Conservation (phyloP, 768 basidiomycete species). For the Cystobasidium ongulense region DNA sequence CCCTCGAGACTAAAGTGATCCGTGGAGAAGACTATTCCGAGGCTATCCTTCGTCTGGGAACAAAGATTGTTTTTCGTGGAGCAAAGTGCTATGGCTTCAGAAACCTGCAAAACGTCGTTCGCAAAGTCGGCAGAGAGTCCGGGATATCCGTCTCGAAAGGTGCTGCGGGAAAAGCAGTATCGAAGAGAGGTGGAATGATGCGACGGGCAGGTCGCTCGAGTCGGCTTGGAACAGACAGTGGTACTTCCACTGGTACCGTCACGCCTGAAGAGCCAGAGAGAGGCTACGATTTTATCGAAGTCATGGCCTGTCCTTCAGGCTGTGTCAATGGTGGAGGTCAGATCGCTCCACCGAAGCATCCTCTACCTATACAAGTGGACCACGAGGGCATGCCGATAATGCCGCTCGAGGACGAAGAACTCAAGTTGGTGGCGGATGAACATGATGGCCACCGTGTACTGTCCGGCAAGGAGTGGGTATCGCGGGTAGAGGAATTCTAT, state of each 20-base stretch:
- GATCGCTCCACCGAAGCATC: conserved; percentile 46
- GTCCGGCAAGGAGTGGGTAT: conserved; percentile 41
- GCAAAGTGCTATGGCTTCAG: conserved; percentile 96
- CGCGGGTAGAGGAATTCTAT: conserved; percentile 38
- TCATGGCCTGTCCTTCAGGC: conserved; percentile 97
- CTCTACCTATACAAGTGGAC: conserved; percentile 30
- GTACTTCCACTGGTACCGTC: conserved; percentile 29
- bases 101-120: conserved; percentile 91
- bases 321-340: conserved; percentile 98
- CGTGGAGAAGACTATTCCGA: conserved; percentile 46
- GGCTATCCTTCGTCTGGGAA: conserved; percentile 46
- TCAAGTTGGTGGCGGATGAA: conserved; percentile 32
- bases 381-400: conserved; percentile 40
- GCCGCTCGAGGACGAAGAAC: conserved; percentile 22
- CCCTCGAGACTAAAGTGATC: conserved; percentile 41
- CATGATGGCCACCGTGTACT: conserved; percentile 32
- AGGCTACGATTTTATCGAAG: conserved; percentile 82
- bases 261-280: conserved; percentile 17
- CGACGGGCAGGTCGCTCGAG: background rate
- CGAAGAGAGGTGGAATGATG: conserved; percentile 31
- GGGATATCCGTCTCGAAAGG: conserved; percentile 65
- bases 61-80: conserved; percentile 72
- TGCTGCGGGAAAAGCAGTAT: conserved; percentile 54
- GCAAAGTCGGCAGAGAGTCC: conserved; percentile 78
- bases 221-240: background rate